phyloP scores from a whole-genome alignment of 441 rosid species.

The Geranium incanum region DNA sequence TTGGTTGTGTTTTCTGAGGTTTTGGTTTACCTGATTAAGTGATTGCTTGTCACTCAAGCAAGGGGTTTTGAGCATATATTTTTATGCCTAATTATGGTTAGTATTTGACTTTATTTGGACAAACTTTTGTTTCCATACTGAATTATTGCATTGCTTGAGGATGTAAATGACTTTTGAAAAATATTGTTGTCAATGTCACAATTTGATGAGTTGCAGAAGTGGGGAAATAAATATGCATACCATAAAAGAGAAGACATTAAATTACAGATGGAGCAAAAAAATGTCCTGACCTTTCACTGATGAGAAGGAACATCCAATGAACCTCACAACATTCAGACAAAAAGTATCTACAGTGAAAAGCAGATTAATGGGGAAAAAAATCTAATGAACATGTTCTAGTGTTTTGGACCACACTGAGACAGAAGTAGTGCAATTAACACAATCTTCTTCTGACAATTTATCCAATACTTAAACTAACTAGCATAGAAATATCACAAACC shows the following conservation, averaged over 20 bases:
- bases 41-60: constrained; percentile 37
- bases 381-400: constrained; percentile 5
- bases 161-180: background rate
- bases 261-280: background rate
- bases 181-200: constrained; percentile 6
- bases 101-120: constrained; percentile 6
- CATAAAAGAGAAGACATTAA: constrained; percentile 8
- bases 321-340: background rate
- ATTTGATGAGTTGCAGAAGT: background rate
- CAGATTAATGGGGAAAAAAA: background rate
- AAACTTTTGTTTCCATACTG: constrained; percentile 8
- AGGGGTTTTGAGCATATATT: constrained; percentile 1
- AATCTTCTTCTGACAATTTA: constrained; percentile 1
- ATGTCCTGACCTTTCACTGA: constrained; percentile 2
- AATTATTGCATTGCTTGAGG: background rate
- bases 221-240: constrained; percentile 7
- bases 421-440: background rate
- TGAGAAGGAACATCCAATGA: constrained; percentile 3
- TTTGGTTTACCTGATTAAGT: constrained; percentile 22
- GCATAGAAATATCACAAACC: background rate
- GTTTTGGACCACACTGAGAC: constrained; percentile 1
- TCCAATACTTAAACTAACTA: background rate
- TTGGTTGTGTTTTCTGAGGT: constrained; percentile 23
- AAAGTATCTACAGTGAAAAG: background rate
- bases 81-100: background rate